Conservation (phyloP, 495 filamentous ascomycete genomes). For the Jackrogersella multiformis region DNA sequence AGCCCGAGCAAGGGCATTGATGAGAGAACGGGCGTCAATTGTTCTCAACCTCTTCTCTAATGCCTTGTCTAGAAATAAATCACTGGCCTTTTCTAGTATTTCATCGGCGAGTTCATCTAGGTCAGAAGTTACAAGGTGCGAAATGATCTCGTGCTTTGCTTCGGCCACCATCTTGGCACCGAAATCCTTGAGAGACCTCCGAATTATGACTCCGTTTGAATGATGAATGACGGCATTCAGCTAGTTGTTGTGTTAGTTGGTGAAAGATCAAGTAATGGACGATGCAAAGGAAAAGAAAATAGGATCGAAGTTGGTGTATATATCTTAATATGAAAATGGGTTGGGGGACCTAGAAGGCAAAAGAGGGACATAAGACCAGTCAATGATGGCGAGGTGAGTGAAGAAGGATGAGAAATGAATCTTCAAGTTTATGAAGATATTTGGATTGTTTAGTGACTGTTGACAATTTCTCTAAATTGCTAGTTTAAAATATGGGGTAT, state of each 20-base stretch:
- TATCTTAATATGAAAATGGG: too few relatives aligned
- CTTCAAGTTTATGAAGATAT: not conserved
- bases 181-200: slow-evolving; percentile 55
- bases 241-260: slow-evolving; percentile 39
- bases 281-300: not conserved
- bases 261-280: not conserved
- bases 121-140: slow-evolving; percentile 47
- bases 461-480: not conserved
- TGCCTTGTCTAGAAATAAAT: slow-evolving; percentile 58
- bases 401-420: not conserved
- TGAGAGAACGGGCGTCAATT: slow-evolving; percentile 57
- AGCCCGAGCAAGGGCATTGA: slow-evolving; percentile 60
- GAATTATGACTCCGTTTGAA: slow-evolving; percentile 48
- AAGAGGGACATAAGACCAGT: not conserved
- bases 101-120: slow-evolving; percentile 53
- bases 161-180: slow-evolving; percentile 56
- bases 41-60: slow-evolving; percentile 56
- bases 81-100: slow-evolving; percentile 54
- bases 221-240: slow-evolving; percentile 59
- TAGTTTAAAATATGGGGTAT: not conserved
- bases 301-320: not conserved
- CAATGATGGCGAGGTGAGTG: not conserved
- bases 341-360: not conserved
- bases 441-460: not conserved
- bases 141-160: slow-evolving; percentile 51